A percentile compares a stretch with the other conserved stretches of the same genome.
These are phyloP conservation scores for Eutypella sp. DNA, from an alignment of 2,329 filamentous ascomycete species.

Conservation along the genomic window DNA sequence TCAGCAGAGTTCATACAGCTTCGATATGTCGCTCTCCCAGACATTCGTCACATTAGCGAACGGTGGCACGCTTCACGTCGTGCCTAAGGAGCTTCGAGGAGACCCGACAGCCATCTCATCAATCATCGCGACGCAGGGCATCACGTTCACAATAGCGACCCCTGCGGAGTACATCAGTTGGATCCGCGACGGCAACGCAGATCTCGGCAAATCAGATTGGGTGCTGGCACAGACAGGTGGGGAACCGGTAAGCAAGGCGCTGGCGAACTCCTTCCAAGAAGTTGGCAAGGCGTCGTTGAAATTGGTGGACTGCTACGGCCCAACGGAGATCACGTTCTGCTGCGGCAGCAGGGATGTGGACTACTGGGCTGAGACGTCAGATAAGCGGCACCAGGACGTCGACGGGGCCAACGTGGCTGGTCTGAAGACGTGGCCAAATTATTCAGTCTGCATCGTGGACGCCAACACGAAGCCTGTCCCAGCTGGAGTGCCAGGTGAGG, in stretches of 20 bases:
- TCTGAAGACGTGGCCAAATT: slow-evolving; percentile 16
- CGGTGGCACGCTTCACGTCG: background rate
- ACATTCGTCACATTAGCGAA: background rate
- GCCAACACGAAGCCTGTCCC: slow-evolving; percentile 24
- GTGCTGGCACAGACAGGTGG: slow-evolving; percentile 5
- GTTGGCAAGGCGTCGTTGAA: slow-evolving; percentile 2
- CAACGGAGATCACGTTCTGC: slow-evolving; percentile 16
- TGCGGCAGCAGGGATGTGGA: background rate
- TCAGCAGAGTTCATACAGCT: slow-evolving; percentile 27
- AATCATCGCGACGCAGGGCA: background rate
- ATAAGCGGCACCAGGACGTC: background rate
- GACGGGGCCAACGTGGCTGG: background rate
- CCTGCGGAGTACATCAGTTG: background rate
- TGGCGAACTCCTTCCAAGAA: slow-evolving; percentile 4
- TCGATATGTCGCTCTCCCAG: background rate
- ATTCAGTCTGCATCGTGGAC: slow-evolving; percentile 38
- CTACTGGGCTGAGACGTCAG: background rate
- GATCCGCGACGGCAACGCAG: background rate
- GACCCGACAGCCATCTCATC: background rate
- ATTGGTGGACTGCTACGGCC: slow-evolving; percentile 22
- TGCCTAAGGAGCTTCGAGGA: background rate
- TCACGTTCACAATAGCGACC: background rate
- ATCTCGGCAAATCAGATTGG: slow-evolving; percentile 4
- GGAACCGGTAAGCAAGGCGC: slow-evolving; percentile 2
- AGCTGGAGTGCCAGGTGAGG: slow-evolving; percentile 34